phyloP scores from a whole-genome alignment of 495 filamentous ascomycete genomes.

The Apodospora peruviana region DNA sequence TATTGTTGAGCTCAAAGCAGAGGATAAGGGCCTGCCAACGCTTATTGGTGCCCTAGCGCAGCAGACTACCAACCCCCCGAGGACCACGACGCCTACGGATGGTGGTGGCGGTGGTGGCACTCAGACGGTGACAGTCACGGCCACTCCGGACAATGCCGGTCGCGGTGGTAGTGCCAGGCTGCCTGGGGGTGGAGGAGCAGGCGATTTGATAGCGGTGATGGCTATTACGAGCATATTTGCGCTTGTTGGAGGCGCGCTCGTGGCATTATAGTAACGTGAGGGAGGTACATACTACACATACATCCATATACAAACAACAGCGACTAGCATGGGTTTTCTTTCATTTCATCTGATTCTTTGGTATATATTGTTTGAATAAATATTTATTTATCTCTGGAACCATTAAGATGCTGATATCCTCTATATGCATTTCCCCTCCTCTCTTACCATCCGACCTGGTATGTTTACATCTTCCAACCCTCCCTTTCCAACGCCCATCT shows the following conservation, averaged over 20 bases:
- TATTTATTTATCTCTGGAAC: no score
- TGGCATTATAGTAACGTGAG: no score
- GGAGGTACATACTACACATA: no score
- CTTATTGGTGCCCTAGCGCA: conserved; percentile 31
- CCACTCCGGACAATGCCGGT: conserved; percentile 1
- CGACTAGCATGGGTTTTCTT: no score
- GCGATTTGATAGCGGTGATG: conserved; percentile 1
- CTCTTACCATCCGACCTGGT: no score
- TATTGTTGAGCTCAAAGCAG: conserved; percentile 38
- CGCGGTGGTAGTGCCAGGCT: conserved; percentile 1
- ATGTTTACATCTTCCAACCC: conserved; percentile 32
- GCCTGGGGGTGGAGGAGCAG: background rate
- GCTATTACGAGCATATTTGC: background rate
- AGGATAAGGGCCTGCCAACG: conserved; percentile 31
- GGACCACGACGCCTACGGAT: background rate
- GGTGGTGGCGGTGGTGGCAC: background rate
- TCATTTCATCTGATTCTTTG: no score
- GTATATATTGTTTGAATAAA: no score
- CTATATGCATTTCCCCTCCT: no score
- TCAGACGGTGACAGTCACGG: conserved; percentile 3
- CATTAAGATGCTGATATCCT: no score
- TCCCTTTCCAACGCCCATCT: conserved; percentile 36
- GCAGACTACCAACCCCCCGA: conserved; percentile 16
- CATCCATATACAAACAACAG: no score
- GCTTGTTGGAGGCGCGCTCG: background rate